Conservation (phyloP, 1,284 basidiomycete genomes). For the Trametes hirsuta region DNA sequence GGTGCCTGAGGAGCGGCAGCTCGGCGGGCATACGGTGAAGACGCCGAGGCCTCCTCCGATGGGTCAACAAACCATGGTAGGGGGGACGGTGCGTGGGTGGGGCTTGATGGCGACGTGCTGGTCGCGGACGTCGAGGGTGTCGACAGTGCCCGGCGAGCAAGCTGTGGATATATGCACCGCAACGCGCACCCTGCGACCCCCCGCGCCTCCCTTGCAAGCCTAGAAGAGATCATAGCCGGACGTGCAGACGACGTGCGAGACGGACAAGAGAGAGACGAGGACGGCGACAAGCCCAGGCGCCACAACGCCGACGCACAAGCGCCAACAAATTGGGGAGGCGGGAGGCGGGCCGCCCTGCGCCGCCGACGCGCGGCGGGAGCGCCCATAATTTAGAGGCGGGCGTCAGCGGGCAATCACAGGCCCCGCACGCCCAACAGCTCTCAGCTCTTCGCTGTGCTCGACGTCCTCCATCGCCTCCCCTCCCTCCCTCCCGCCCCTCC, state of each 20-base stretch:
- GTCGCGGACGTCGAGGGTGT: slow-evolving; percentile 10
- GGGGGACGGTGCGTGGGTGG: slow-evolving; percentile 8
- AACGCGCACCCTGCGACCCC: slow-evolving; percentile 1
- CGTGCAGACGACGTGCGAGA: neutral
- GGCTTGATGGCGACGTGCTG: slow-evolving; percentile 1
- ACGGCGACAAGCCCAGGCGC: neutral
- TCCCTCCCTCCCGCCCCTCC: slow-evolving; percentile 7
- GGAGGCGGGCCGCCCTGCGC: neutral
- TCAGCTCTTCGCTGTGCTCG: neutral
- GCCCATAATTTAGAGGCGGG: slow-evolving; percentile 6
- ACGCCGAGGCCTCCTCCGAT: slow-evolving; percentile 17
- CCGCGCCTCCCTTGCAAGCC: slow-evolving; percentile 4
- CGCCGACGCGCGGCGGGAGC: neutral
- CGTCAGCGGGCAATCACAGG: slow-evolving; percentile 19
- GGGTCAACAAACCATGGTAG: slow-evolving; percentile 63
- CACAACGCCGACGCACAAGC: neutral
- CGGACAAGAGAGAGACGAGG: neutral
- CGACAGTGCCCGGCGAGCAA: slow-evolving; percentile 23
- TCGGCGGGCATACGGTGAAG: slow-evolving; percentile 10
- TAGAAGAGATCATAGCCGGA: slow-evolving; percentile 8
- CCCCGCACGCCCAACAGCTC: slow-evolving; percentile 3
- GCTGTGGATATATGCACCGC: neutral
- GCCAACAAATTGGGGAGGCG: neutral
- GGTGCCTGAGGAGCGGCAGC: slow-evolving; percentile 34
- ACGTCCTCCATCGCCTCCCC: slow-evolving; percentile 7